A percentile compares a stretch with the other conserved stretches of the same genome.
Conservation (phyloP, 2,329 filamentous ascomycete species). For the Aspergillus bombycis region DNA sequence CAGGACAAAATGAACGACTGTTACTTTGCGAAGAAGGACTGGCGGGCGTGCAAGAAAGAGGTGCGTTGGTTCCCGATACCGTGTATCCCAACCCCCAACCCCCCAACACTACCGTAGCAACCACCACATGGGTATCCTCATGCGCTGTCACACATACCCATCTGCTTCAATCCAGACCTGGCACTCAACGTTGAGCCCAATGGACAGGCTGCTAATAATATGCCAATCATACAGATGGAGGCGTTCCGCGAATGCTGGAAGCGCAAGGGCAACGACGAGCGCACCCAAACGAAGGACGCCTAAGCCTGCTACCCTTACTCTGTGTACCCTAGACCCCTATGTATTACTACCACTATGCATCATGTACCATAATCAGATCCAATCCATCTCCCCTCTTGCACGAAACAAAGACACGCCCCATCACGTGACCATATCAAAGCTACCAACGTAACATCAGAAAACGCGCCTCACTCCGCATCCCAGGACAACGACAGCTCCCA, state of each 20-base stretch:
- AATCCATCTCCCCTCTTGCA: background rate
- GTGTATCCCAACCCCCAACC: background rate
- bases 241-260: conserved; percentile 91
- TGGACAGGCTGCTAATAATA: conserved; percentile 3
- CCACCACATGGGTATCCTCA: background rate
- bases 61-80: conserved; percentile 39
- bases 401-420: background rate
- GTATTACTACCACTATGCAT: background rate
- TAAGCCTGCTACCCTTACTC: conserved; percentile 26
- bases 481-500: conserved; percentile 7
- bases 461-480: background rate
- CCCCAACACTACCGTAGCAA: background rate
- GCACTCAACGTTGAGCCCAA: background rate
- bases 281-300: conserved; percentile 76
- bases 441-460: background rate
- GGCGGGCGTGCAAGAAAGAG: conserved; percentile 85
- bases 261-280: conserved; percentile 78
- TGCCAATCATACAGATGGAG: conserved; percentile 70
- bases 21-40: conserved; percentile 95
- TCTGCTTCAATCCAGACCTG: background rate
- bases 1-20: conserved; percentile 92
- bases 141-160: background rate
- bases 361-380: background rate
- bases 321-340: background rate
- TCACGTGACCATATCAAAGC: background rate